Evolutionary conservation across 768 basidiomycete genomes (phyloP).

Genomic region (Candolleomyces aberdarensis): DNA sequence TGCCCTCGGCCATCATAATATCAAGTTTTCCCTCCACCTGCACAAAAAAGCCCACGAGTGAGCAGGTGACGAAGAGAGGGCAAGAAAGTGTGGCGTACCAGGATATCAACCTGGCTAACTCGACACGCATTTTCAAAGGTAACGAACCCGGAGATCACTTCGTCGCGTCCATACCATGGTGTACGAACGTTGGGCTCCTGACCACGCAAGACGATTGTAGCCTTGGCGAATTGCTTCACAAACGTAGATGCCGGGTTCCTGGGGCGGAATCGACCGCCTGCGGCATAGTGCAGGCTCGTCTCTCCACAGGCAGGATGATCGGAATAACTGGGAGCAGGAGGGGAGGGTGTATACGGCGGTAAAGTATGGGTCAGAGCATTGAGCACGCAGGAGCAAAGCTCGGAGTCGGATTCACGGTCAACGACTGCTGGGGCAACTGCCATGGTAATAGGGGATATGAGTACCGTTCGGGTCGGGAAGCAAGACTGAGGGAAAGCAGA

Average conservation of each 20-base stretch:
- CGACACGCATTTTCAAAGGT: constrained; percentile 34
- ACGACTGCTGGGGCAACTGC: neutral
- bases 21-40: constrained; percentile 45
- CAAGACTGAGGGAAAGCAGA: no score
- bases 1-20: constrained; percentile 33
- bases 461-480: no score
- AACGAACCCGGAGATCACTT: constrained; percentile 39
- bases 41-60: neutral
- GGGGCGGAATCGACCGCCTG: constrained; percentile 20
- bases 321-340: constrained; percentile 57
- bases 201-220: constrained; percentile 42
- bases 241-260: constrained; percentile 34
- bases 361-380: constrained; percentile 19
- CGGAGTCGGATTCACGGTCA: neutral
- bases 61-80: neutral
- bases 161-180: constrained; percentile 45
- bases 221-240: constrained; percentile 33
- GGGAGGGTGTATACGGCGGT: constrained; percentile 54
- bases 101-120: constrained; percentile 39
- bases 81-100: constrained; percentile 30
- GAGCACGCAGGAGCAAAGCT: neutral
- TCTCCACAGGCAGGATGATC: constrained; percentile 50
- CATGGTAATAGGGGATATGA: neutral
- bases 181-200: constrained; percentile 38
- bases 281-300: constrained; percentile 48